Evolutionary conservation across 257 asterid genomes (phyloP), one percentile per base, ranked within the genome.

Genomic region (Coffea canephora): DNA sequence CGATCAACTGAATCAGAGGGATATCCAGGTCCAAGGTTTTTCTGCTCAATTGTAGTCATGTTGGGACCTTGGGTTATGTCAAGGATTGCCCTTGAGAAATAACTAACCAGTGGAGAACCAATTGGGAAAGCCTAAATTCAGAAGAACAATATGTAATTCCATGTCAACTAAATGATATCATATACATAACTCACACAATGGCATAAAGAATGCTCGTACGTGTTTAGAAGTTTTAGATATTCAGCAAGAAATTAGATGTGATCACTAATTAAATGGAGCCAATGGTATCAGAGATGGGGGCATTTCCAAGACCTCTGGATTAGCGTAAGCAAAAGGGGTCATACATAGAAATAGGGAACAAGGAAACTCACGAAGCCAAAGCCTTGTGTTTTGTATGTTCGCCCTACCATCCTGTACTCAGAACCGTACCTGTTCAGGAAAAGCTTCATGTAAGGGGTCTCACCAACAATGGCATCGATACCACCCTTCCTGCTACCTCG

Each of bases 371-470:
- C 93, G 41, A 90, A 91, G 52, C 93, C 89, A 50, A 90, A 86
- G 3, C 97, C 94, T 34, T 83, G 90, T 0, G 91, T 86, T 73
- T 69, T 85, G 85, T 90, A 83, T 0, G 88, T 83, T 34, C 85
- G 89, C 8, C 88, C 93, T 3, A 80, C 85, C 71, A 87, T 89
- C 50, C 80, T 91, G 85, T 91, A 91, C 18, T 75, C 76, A 46
- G 88, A 73, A 65, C 82, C 82, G 7, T 88, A 90, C 68, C 75
- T 79, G 59, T 78, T 79, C 59, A 88, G 82, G 4, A 92, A 68
- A 23, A 89, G 79, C 71, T 86, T 90, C 88, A 88, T 82, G 86
- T 86, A 92, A 75, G 94, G 92, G 48, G 84, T 76, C 78, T 90
- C 97, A 66, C 79, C 88, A 41, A 85, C 83, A 65, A 87, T 85